phyloP scores from a whole-genome alignment of 768 basidiomycete species.

The Holtermanniella nyarrowii region DNA sequence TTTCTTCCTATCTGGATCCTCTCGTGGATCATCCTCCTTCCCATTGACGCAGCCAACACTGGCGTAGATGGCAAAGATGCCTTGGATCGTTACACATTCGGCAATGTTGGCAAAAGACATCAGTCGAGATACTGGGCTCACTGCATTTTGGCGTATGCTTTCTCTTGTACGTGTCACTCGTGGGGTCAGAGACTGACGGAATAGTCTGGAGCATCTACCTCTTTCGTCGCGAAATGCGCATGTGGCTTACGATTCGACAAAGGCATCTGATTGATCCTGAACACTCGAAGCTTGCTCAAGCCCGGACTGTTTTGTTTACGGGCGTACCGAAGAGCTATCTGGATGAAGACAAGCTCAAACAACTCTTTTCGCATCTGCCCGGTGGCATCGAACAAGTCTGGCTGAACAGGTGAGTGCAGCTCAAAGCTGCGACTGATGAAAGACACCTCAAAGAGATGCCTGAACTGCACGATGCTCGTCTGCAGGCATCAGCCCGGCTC shows the following conservation, averaged over 20 bases:
- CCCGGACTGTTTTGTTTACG: conserved; percentile 80
- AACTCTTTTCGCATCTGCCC: conserved; percentile 70
- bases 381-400: conserved; percentile 86
- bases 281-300: conserved; percentile 70
- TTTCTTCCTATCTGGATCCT: conserved; percentile 85
- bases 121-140: conserved; percentile 65
- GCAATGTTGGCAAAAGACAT: conserved; percentile 54
- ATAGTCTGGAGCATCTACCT: conserved; percentile 77
- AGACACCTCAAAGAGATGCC: conserved; percentile 82
- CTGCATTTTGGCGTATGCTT: conserved; percentile 61
- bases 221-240: conserved; percentile 65
- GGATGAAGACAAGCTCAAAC: conserved; percentile 54
- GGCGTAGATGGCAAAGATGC: conserved; percentile 46
- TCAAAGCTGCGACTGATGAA: conserved; percentile 5
- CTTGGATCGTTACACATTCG: conserved; percentile 66
- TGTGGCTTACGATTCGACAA: conserved; percentile 72
- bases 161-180: conserved; percentile 54
- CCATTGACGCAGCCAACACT: conserved; percentile 54
- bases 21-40: conserved; percentile 77
- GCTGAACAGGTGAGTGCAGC: conserved; percentile 60
- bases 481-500: conserved; percentile 63
- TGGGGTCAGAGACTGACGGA: background rate
- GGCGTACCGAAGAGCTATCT: conserved; percentile 75
- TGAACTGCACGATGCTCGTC: conserved; percentile 64
- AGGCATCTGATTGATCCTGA: conserved; percentile 62